Evolutionary conservation across 306 rosid species (phyloP), one percentile per base, ranked within the genome.

Genomic region (Quercus suber): DNA sequence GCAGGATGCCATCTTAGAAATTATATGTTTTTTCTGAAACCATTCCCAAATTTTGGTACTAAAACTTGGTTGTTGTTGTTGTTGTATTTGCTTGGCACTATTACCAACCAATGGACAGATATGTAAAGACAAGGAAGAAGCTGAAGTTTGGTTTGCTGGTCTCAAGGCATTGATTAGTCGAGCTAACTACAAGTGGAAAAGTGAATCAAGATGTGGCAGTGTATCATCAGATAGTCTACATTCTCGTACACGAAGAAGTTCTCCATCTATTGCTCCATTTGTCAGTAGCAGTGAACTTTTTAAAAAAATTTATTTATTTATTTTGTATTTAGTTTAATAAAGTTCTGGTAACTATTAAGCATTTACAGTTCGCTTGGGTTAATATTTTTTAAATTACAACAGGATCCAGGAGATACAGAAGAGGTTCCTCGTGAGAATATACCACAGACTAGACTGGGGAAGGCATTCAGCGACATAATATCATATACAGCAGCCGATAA

Each of bases 121-220:
- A 78, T 95, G 99, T 82, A 95, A 95, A 84, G 99, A 95, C 88
- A 95, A 95, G 89, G 98, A 90, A 11, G 99, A 95, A 87, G 99
- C 97, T 79, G 99, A 95, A 86, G 89, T 89, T 56, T 95, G 99
- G 99, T 88, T 93, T 92, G 96, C 85, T 55, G 98, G 97, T 84
- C 97, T 95, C 25, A 95, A 91, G 85, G 97, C 96, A 64, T 80
- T 95, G 81, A 85, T 91, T 76, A 79, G 80, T 52, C 94, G 91
- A 76, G 88, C 92, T 75, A 85, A 78, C 82, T 57, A 25, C 76
- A 89, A 84, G 84, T 79, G 87, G 88, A 89, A 89, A 87, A 76
- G 7, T 8, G 89, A 87, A 27, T 53, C 89, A 80, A 90, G 88
- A 88, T 41, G 68, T 86, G 94, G 85, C 74, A 84, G 87, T 84